These are phyloP conservation scores for Pseudogymnoascus sp. DNA, from an alignment of 2,329 filamentous ascomycete species.

Conservation along the genomic window DNA sequence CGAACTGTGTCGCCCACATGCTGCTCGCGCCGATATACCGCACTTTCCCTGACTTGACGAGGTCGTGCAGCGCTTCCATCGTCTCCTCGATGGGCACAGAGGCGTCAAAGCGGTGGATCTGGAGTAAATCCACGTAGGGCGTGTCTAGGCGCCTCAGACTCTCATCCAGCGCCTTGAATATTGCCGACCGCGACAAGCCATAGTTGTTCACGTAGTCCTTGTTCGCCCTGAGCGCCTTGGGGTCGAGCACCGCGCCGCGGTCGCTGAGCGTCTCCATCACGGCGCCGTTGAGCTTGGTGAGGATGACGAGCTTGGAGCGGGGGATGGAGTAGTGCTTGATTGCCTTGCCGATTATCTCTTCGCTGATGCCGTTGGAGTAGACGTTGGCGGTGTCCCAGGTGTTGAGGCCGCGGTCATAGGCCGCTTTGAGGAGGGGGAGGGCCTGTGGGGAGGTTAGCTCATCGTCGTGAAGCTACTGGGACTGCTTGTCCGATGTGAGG, in stretches of 20 bases:
- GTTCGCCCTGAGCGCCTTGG: constrained; percentile 27
- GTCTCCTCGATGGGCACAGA: constrained; percentile 46
- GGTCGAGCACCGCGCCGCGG: constrained; percentile 22
- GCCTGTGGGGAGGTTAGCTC: constrained; percentile 26
- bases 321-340: constrained; percentile 47
- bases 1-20: constrained; percentile 38
- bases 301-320: constrained; percentile 45
- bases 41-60: constrained; percentile 48
- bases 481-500: constrained; percentile 9
- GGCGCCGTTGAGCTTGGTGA: constrained; percentile 43
- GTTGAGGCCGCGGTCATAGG: constrained; percentile 51
- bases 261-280: constrained; percentile 38
- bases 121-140: constrained; percentile 49
- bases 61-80: constrained; percentile 51
- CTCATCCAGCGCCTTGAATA: constrained; percentile 57
- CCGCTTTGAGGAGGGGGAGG: constrained; percentile 50
- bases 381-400: constrained; percentile 44
- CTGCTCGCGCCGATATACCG: constrained; percentile 43
- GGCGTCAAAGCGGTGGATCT: constrained; percentile 50
- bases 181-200: constrained; percentile 32
- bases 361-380: constrained; percentile 44
- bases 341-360: constrained; percentile 44
- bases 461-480: background rate
- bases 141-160: constrained; percentile 47
- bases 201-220: constrained; percentile 41